These are phyloP conservation scores for Trichoderma orchidacearum DNA, from an alignment of 495 filamentous ascomycete species.

Conservation along the genomic window DNA sequence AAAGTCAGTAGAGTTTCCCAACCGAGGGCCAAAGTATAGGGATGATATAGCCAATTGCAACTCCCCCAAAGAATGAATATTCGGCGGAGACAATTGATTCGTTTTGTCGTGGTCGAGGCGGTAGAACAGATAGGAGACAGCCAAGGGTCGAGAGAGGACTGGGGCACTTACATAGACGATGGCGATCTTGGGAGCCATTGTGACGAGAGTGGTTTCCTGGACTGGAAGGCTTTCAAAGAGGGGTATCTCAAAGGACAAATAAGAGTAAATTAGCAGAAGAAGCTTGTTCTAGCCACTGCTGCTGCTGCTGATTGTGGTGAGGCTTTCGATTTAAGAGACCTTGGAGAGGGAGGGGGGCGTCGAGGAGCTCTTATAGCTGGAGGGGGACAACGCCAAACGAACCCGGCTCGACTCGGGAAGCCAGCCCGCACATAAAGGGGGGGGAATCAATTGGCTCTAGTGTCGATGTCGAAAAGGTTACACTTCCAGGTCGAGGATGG, in stretches of 20 bases:
- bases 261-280: not conserved
- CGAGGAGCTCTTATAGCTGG: not conserved
- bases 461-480: not conserved
- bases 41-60: no score
- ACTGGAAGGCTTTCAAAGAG: not conserved
- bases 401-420: not conserved
- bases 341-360: not conserved
- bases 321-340: not conserved
- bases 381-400: not conserved
- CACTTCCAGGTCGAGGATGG: no score
- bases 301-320: not conserved
- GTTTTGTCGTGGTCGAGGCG: not conserved
- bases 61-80: no score
- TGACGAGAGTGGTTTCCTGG: conserved; percentile 13
- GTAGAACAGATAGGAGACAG: not conserved
- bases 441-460: not conserved
- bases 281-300: not conserved
- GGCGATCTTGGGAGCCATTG: conserved; percentile 85
- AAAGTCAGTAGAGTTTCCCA: no score
- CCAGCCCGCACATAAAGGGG: no score
- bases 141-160: not conserved
- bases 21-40: no score
- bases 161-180: conserved; percentile 82
- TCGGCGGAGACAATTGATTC: no score
- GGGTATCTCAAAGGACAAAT: not conserved